Base-by-base conservation (phyloP, 352 stramenopile genomes). In the Blastocystis sp. region DNA sequence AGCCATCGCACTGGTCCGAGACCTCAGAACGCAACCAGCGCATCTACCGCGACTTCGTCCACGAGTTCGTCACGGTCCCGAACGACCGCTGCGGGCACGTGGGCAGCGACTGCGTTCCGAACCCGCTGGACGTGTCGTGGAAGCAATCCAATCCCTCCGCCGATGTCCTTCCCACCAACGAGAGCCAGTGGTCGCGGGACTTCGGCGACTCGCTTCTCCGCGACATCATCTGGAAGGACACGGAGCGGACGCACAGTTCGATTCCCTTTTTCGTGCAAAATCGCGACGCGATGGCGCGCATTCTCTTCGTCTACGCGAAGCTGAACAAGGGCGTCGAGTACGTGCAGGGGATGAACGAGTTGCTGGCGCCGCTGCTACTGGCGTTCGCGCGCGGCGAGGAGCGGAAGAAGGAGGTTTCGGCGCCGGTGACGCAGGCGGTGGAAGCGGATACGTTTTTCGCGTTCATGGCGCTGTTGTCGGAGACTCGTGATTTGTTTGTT, bases 341-440 rank as follows among this genome's bases (percentile, higher is more conserved):
- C 79, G 91, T 94, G n/a, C 92, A 95, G 86, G 92, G 92, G 38
- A 95, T 95, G 92, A 95, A 95, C 86, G 92, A 95, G 88, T 89
- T 95, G 63, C 85, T 92, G 11, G 91, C 89, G 4, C 92, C 91
- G 3, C 86, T 95, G 3, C 91, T 93, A 57, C 93, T 92, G 48
- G 90, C 92, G 16, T 88, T 93, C 36, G 90, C 88, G 1, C 89
- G 34, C 11, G 24, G 29, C 16, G 42, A 72, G 27, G 42, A 72
- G 61, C 11, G 3, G 27, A 87, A 88, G 32, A 53, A 91, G 32
- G 88, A 88, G 18, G 53, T 44, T 51, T 27, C 24, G 18, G 7
- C 40, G 1, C 6, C 36, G 16, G 65, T 79, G 9, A 57, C 48
- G 18, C 44, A 32, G 18, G 49, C 49, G 27, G 40, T 89, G 1